Percentiles rank a stretch among this genome's conserved stretches.
Evolutionary conservation across 805 yeast genomes (phyloP).

Genomic region (Starmerella vaccinii): DNA sequence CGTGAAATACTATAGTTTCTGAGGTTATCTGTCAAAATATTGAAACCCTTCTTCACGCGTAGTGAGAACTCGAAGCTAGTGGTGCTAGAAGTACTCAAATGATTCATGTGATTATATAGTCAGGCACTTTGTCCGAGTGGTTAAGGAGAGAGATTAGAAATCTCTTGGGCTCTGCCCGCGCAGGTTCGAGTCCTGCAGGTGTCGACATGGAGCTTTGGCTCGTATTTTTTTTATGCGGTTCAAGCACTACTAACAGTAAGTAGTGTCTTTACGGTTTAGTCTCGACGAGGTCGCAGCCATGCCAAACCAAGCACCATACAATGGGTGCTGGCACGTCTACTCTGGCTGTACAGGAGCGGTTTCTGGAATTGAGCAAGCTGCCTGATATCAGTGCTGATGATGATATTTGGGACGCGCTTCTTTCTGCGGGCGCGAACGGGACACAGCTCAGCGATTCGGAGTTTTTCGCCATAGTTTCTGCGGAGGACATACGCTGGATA

Average conservation of each 20-base stretch:
- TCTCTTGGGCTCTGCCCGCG: slow-evolving; percentile 26
- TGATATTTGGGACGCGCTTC: slow-evolving; percentile 33
- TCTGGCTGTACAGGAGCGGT: slow-evolving; percentile 48
- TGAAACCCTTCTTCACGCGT: too few relatives aligned
- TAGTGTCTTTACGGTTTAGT: not conserved
- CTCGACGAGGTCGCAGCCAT: not conserved
- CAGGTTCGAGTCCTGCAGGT: slow-evolving; percentile 25
- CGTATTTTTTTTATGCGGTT: not conserved
- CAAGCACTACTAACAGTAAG: not conserved
- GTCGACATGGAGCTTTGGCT: not conserved
- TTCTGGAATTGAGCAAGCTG: slow-evolving; percentile 39
- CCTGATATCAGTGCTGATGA: slow-evolving; percentile 31
- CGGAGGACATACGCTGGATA: slow-evolving; percentile 48
- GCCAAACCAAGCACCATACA: not conserved
- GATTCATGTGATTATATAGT: not conserved
- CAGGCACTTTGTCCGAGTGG: slow-evolving; percentile 22
- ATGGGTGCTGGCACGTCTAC: slow-evolving; percentile 76
- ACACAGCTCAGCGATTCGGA: slow-evolving; percentile 37
- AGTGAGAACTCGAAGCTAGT: not conserved
- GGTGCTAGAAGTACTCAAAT: not conserved
- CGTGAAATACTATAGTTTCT: too few relatives aligned
- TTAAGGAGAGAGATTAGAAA: slow-evolving; percentile 25
- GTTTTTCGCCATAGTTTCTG: slow-evolving; percentile 43
- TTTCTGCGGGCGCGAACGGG: slow-evolving; percentile 41
- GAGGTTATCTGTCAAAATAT: too few relatives aligned